Conservation (phyloP, 2,329 filamentous ascomycete genomes). For the Aureobasidium sp. region DNA sequence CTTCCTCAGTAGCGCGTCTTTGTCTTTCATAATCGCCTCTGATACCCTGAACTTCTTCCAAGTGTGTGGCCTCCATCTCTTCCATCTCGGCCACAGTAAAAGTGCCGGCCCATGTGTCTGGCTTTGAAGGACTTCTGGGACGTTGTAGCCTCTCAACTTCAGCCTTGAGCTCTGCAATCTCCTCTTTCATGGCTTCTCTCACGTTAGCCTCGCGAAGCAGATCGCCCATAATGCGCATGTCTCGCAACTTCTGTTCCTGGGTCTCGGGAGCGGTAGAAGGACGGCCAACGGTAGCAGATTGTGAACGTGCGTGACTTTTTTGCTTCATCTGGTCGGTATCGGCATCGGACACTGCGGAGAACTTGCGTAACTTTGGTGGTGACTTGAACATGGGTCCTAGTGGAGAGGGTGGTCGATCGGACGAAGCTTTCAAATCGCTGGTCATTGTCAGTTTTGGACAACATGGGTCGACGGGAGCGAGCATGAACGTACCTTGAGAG, state of each 20-base stretch:
- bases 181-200: slow-evolving; percentile 13
- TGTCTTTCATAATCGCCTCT: slow-evolving; percentile 9
- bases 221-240: slow-evolving; percentile 17
- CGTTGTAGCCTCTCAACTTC: slow-evolving; percentile 13
- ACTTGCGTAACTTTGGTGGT: slow-evolving; percentile 10
- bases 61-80: slow-evolving; percentile 9
- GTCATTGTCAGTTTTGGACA: not conserved
- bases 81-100: slow-evolving; percentile 11
- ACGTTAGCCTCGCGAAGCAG: slow-evolving; percentile 16
- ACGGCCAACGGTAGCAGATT: slow-evolving; percentile 11
- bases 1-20: slow-evolving; percentile 9
- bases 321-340: slow-evolving; percentile 15
- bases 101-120: not conserved
- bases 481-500: not conserved
- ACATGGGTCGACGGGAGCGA: no score
- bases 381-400: slow-evolving; percentile 3
- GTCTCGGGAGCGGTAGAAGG: slow-evolving; percentile 13
- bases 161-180: slow-evolving; percentile 14
- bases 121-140: slow-evolving; percentile 6
- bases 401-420: not conserved
- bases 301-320: slow-evolving; percentile 12
- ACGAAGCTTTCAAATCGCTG: not conserved
- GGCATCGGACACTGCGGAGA: slow-evolving; percentile 11
- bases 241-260: slow-evolving; percentile 15
- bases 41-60: slow-evolving; percentile 10